phyloP scores from a whole-genome alignment of 768 basidiomycete species.

The Tylopilus sp. region DNA sequence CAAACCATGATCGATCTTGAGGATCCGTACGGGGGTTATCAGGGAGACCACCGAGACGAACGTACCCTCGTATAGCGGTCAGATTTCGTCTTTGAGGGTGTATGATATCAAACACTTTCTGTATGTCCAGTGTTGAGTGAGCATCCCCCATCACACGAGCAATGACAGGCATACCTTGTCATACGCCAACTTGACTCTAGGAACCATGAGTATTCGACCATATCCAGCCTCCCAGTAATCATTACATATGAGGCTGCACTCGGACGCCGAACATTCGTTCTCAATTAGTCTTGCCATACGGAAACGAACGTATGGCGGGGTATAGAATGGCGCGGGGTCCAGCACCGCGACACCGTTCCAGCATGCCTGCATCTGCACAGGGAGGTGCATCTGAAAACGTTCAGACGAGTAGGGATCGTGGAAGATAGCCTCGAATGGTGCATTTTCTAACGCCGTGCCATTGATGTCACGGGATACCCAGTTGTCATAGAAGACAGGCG shows the following conservation, averaged over 20 bases:
- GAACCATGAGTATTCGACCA: constrained; percentile 97
- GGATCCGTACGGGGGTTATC: constrained; percentile 97
- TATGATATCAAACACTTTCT: constrained; percentile 94
- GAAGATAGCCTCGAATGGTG: constrained; percentile 93
- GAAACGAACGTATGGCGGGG: constrained; percentile 87
- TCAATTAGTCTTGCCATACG: constrained; percentile 90
- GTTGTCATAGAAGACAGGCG: constrained; percentile 96
- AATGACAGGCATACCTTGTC: constrained; percentile 57
- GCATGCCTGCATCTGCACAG: constrained; percentile 94
- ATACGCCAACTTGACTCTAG: constrained; percentile 93
- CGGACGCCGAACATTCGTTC: constrained; percentile 90
- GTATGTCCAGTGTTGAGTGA: constrained; percentile 9
- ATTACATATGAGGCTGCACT: constrained; percentile 97
- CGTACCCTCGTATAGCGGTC: constrained; percentile 93
- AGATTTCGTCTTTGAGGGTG: constrained; percentile 89
- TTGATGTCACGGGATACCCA: constrained; percentile 99
- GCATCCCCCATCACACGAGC: neutral
- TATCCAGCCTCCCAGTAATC: constrained; percentile 98
- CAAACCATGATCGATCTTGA: constrained; percentile 97
- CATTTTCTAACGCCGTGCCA: constrained; percentile 96
- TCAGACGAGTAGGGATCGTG: constrained; percentile 72
- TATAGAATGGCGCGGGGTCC: constrained; percentile 94
- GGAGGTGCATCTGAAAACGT: constrained; percentile 89
- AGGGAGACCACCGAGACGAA: constrained; percentile 91
- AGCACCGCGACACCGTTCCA: constrained; percentile 98